phyloP scores from a whole-genome alignment of 805 yeast genomes.

The Pichia nakasei region DNA sequence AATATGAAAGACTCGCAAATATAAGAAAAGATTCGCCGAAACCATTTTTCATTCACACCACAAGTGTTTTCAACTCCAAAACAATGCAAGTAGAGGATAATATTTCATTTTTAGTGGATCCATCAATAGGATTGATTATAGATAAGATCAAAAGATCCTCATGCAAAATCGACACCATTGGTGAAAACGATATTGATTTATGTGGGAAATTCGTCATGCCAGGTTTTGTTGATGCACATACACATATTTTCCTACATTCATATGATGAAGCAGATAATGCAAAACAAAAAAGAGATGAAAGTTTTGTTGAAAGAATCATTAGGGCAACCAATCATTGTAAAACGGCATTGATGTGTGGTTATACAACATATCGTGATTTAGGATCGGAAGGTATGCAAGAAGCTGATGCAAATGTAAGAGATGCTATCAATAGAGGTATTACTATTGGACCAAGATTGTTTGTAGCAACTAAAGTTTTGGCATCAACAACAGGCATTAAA shows the following conservation, averaged over 20 bases:
- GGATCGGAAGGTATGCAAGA: constrained; percentile 24
- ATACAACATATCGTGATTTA: constrained; percentile 24
- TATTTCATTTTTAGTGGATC: constrained; percentile 15
- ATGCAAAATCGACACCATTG: constrained; percentile 1
- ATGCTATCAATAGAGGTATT: constrained; percentile 21
- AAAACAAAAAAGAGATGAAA: constrained; percentile 21
- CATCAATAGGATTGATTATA: constrained; percentile 16
- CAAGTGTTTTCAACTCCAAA: constrained; percentile 16
- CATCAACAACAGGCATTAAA: constrained; percentile 17
- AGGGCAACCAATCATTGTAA: constrained; percentile 21
- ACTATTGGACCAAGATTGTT: constrained; percentile 20
- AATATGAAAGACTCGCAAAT: constrained; percentile 13
- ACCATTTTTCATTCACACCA: constrained; percentile 17
- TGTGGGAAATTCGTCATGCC: constrained; percentile 19
- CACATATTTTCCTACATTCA: constrained; percentile 23
- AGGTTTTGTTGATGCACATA: constrained; percentile 25
- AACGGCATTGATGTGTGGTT: constrained; percentile 19
- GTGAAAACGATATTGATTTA: constrained; percentile 16
- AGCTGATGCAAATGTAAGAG: constrained; percentile 23
- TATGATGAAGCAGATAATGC: constrained; percentile 22
- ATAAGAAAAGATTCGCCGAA: constrained; percentile 9
- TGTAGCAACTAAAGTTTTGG: constrained; percentile 22
- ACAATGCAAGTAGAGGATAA: constrained; percentile 10
- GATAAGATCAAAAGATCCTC: constrained; percentile 8
- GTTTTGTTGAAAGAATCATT: constrained; percentile 21